Percentiles rank a stretch among this genome's conserved stretches.
Conservation (phyloP, 305 asterid genomes). For the Salvia sclarea region DNA sequence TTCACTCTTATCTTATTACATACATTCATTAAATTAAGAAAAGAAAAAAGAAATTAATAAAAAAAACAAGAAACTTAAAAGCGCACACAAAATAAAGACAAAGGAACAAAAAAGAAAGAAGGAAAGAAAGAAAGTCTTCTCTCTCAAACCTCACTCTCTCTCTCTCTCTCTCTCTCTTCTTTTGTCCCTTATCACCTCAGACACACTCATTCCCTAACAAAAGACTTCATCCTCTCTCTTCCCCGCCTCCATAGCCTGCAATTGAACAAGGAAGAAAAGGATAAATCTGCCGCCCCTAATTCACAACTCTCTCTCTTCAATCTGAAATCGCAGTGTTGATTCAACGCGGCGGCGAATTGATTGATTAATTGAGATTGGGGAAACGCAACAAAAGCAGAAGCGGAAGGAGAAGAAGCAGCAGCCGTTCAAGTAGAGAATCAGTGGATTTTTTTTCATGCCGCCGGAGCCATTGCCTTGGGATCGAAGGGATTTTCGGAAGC, state of each 20-base stretch:
- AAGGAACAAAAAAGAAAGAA: too few species aligned
- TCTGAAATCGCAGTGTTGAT: conserved; percentile 6
- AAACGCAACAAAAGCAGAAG: conserved; percentile 20
- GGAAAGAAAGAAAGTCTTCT: neutral
- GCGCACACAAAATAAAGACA: neutral
- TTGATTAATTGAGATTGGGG: conserved; percentile 38
- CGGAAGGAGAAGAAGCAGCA: conserved; percentile 13
- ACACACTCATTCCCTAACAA: conserved; percentile 31
- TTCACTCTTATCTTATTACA: conserved; percentile 17
- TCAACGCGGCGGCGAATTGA: conserved; percentile 29
- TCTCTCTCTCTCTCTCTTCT: conserved; percentile 23
- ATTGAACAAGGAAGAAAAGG: neutral
- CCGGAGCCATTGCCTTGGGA: conserved; percentile 54
- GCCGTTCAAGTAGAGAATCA: conserved; percentile 15
- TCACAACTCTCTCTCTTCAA: neutral
- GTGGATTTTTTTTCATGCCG: conserved; percentile 44
- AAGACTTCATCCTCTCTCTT: conserved; percentile 8
- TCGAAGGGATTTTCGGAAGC: conserved; percentile 53
- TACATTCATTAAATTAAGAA: too few species aligned
- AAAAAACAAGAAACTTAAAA: neutral
- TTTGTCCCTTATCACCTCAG: conserved; percentile 47
- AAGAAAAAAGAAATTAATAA: neutral
- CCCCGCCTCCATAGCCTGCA: neutral
- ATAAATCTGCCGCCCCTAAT: neutral
- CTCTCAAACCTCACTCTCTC: neutral